Evolutionary conservation across 2,329 filamentous ascomycete genomes (phyloP), one percentile per base, ranked within the genome.

Genomic region (Sclerotinia subarctica): DNA sequence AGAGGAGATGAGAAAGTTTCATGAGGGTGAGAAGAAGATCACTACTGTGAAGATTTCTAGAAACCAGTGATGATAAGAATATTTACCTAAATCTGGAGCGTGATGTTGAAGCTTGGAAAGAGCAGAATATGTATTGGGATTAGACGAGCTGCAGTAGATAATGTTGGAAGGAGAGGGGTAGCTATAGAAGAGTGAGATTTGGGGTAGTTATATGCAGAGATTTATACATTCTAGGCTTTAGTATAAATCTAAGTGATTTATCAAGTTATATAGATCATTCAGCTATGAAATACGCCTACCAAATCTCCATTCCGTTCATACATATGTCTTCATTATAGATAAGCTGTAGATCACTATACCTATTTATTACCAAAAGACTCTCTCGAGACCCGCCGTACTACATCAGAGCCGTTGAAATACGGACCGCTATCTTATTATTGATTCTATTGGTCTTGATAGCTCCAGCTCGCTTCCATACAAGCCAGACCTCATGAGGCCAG

Each of bases 111-210:
- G 51, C 17, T 17, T 53, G 52, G 17, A 5, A n/a, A 5, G 5
- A 0, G 29, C 7, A 19, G 17, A 13, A 7, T n/a, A 5, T 0
- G 11, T 15, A 13, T 7, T 35, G 19, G 29, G 13, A n/a, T 1
- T 13, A 42, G 38, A 15, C 38, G 11, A 13, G 2, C n/a, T n/a
- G n/a, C 1, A n/a, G 19, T 8, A 8, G 19, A 35, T 0, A 54
- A 32, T 13, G 2, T n/a, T n/a, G 5, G n/a, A 32, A 4, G 11
- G 52, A 5, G 17, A 7, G 3, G 13, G 8, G 11, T 38, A 38
- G 38, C 38, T 38, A 42, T 42, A 42, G 21, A 10, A 49, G 2
- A 35, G 29, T 42, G 38, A 15, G 3, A 42, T 42, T 42, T 42
- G 38, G 1, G 38, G 38, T 42, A n/a, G n/a, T n/a, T n/a, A 15